These are phyloP conservation scores for Pyronema domesticum DNA, from an alignment of 495 filamentous ascomycete species.

Conservation along the genomic window DNA sequence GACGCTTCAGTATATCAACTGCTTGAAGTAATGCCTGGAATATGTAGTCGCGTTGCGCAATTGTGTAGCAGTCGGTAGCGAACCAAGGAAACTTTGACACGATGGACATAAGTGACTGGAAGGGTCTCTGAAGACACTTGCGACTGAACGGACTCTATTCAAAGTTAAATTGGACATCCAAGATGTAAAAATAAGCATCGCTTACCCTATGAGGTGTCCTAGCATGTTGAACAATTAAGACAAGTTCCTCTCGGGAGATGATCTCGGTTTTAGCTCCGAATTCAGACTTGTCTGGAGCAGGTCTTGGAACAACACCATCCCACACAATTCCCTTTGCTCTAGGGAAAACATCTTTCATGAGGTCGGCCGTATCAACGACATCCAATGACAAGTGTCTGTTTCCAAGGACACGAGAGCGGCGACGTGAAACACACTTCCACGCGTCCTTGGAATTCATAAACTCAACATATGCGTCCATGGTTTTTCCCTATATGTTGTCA, in stretches of 20 bases:
- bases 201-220: conserved; percentile 25
- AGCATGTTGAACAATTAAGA: conserved; percentile 24
- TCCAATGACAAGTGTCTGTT: conserved; percentile 24
- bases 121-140: conserved; percentile 24
- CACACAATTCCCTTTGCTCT: conserved; percentile 23
- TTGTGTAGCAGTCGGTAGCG: conserved; percentile 21
- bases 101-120: conserved; percentile 24
- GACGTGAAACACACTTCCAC: conserved; percentile 24
- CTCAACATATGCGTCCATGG: conserved; percentile 25
- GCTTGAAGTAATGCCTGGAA: conserved; percentile 20
- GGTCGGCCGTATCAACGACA: conserved; percentile 23
- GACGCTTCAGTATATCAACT: conserved; percentile 24
- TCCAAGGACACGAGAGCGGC: conserved; percentile 21
- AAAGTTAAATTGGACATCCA: conserved; percentile 3
- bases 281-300: conserved; percentile 13
- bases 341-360: conserved; percentile 25
- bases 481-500: conserved; percentile 19
- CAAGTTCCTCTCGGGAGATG: conserved; percentile 20
- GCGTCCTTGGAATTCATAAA: conserved; percentile 24
- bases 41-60: conserved; percentile 23
- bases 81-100: conserved; percentile 26
- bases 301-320: conserved; percentile 22
- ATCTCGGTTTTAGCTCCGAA: conserved; percentile 14
- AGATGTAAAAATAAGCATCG: not conserved
- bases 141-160: conserved; percentile 23